These are phyloP conservation scores for Nakazawaea ambrosiae DNA, from an alignment of 805 yeast genomes.

Conservation along the genomic window DNA sequence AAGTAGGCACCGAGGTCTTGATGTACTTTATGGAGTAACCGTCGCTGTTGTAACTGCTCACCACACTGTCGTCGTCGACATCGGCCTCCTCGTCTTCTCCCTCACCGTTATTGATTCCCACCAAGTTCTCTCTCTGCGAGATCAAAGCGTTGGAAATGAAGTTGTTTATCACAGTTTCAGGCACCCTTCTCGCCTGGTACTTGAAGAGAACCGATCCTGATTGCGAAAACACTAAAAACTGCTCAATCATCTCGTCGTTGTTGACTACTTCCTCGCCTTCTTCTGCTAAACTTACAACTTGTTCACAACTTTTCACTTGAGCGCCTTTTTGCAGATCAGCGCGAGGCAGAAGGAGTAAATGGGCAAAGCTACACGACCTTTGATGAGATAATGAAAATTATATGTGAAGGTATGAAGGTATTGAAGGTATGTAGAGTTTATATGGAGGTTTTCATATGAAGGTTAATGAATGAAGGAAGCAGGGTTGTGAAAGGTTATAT, in stretches of 20 bases:
- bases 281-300: too few relatives aligned
- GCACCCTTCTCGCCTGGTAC: slow-evolving; percentile 31
- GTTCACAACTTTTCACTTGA: too few relatives aligned
- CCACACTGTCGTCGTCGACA: slow-evolving; percentile 14
- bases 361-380: neutral
- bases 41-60: slow-evolving; percentile 24
- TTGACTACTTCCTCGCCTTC: too few relatives aligned
- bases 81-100: slow-evolving; percentile 19
- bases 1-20: slow-evolving; percentile 32
- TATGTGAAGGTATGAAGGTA: too few relatives aligned
- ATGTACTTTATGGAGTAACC: slow-evolving; percentile 39
- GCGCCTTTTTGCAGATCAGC: neutral
- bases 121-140: slow-evolving; percentile 24
- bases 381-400: too few relatives aligned
- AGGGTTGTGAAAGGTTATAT: too few relatives aligned
- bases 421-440: too few relatives aligned
- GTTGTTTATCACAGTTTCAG: slow-evolving; percentile 35
- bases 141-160: slow-evolving; percentile 44
- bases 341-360: neutral
- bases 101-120: slow-evolving; percentile 17
- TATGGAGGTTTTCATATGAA: too few relatives aligned
- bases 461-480: too few relatives aligned
- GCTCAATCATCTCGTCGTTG: slow-evolving; percentile 34
- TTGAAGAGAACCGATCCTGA: slow-evolving; percentile 48
- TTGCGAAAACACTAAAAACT: slow-evolving; percentile 38